These are phyloP conservation scores for Cochlearia excelsa DNA, from an alignment of 345 rosid species.

Conservation along the genomic window DNA sequence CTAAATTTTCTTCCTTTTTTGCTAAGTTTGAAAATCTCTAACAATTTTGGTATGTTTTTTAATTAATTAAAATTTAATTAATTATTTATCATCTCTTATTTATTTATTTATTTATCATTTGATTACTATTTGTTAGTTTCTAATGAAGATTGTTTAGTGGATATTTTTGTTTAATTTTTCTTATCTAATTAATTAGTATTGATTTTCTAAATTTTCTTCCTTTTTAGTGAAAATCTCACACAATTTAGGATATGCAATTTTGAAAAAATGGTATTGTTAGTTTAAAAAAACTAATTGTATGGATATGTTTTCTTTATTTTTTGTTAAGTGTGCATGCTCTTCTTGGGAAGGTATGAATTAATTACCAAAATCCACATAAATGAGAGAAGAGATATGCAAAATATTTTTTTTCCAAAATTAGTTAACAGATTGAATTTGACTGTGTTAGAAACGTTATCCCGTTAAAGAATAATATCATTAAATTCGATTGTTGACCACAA, in stretches of 20 bases:
- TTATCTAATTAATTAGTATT: too few relatives aligned
- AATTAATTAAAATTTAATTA: too few relatives aligned
- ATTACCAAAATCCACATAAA: not conserved
- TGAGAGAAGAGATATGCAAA: not conserved
- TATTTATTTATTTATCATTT: too few relatives aligned
- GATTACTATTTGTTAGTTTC: too few relatives aligned
- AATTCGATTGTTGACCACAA: constrained; percentile 16
- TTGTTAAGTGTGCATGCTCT: constrained; percentile 9
- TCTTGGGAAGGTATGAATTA: constrained; percentile 15
- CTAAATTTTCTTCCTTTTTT: not conserved
- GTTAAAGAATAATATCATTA: constrained; percentile 6
- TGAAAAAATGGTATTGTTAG: not conserved
- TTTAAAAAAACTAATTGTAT: not conserved
- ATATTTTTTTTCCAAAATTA: not conserved
- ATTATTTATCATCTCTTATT: too few relatives aligned
- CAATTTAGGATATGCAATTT: not conserved
- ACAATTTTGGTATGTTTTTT: not conserved
- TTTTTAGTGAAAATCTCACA: not conserved
- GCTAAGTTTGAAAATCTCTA: not conserved
- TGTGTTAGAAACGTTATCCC: not conserved
- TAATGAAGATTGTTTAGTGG: too few relatives aligned
- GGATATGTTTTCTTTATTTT: not conserved
- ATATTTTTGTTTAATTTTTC: too few relatives aligned
- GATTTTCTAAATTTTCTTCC: not conserved
- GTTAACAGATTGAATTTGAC: constrained; percentile 9